Percentiles rank a stretch among this genome's conserved stretches.
phyloP scores from a whole-genome alignment of 163 green algal species.

The Picocystis sp. region DNA sequence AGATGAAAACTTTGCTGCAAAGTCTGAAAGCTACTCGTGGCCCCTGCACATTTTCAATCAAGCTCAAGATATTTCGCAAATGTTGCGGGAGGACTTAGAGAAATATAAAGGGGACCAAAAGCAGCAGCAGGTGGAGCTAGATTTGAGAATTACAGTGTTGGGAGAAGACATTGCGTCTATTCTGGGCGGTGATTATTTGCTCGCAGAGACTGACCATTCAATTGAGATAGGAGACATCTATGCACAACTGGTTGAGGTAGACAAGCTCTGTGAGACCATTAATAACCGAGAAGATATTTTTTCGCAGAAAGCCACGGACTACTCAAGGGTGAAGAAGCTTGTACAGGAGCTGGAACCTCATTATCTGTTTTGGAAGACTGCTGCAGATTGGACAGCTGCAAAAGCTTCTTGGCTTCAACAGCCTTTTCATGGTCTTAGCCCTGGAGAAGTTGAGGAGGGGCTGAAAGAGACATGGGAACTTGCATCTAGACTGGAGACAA shows the following conservation, averaged over 20 bases:
- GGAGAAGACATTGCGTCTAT: background rate
- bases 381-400: conserved; percentile 26
- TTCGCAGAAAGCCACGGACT: conserved; percentile 40
- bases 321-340: conserved; percentile 37
- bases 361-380: conserved; percentile 32
- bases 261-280: conserved; percentile 30
- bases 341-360: conserved; percentile 55
- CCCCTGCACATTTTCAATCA: conserved; percentile 8
- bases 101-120: conserved; percentile 10
- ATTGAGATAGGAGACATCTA: conserved; percentile 26
- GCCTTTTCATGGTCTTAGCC: conserved; percentile 36
- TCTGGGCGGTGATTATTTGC: conserved; percentile 15
- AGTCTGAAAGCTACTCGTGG: conserved; percentile 33
- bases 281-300: conserved; percentile 52
- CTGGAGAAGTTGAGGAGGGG: conserved; percentile 48
- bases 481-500: conserved; percentile 44
- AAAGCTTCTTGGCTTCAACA: conserved; percentile 36
- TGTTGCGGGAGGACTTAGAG: conserved; percentile 11
- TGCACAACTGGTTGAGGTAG: conserved; percentile 37
- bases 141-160: background rate
- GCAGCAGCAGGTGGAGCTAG: background rate
- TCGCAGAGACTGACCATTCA: conserved; percentile 25
- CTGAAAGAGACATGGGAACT: conserved; percentile 37
- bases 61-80: conserved; percentile 2
- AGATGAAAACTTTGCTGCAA: conserved; percentile 45